Evolutionary conservation across 768 basidiomycete genomes (phyloP).

Genomic region (Suillus placidus): DNA sequence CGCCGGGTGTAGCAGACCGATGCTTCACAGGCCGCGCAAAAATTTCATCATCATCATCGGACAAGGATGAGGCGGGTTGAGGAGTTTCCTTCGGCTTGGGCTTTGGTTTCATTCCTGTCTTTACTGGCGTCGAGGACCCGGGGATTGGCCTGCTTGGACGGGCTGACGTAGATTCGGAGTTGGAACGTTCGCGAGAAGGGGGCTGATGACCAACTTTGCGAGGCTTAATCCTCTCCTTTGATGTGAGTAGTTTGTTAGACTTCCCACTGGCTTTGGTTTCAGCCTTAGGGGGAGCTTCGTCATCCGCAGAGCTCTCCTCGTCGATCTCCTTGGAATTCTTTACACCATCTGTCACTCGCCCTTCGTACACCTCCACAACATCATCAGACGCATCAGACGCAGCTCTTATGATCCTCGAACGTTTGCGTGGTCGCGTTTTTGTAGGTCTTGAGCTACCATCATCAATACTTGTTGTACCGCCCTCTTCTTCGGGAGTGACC

Average conservation of each 20-base stretch:
- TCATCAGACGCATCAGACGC: not conserved
- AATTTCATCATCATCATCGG: slow-evolving; percentile 2
- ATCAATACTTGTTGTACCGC: not conserved
- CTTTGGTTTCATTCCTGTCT: slow-evolving; percentile 30
- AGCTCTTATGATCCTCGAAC: not conserved
- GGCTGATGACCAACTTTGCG: not conserved
- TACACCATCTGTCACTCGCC: not conserved
- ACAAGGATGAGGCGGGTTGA: not conserved
- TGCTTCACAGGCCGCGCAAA: slow-evolving; percentile 6
- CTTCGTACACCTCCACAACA: not conserved
- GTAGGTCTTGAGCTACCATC: not conserved
- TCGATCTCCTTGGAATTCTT: not conserved
- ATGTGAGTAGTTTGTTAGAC: not conserved
- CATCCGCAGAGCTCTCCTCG: not conserved
- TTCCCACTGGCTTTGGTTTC: not conserved
- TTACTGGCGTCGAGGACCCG: slow-evolving; percentile 24
- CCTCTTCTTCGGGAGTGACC: not conserved
- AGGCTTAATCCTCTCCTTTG: not conserved
- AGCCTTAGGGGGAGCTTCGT: not conserved
- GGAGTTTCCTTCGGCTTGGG: slow-evolving; percentile 17
- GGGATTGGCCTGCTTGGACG: not conserved
- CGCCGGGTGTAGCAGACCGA: not conserved
- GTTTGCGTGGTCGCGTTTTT: not conserved
- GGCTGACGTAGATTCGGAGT: not conserved
- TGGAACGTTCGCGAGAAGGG: not conserved